Conservation (phyloP, 2,329 filamentous ascomycete species). For the Hypoxylon sp. region DNA sequence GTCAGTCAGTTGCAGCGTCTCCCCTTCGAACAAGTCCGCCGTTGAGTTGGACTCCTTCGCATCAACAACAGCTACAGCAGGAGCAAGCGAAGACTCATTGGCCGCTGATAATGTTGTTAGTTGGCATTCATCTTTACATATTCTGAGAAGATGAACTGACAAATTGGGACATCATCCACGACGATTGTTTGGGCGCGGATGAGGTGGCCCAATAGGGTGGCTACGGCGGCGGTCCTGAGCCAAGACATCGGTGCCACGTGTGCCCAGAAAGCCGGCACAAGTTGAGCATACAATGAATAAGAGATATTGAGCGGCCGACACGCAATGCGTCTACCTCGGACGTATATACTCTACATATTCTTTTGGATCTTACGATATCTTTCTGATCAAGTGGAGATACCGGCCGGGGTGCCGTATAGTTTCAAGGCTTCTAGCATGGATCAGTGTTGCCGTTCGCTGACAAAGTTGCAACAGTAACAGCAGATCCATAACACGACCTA, state of each 20-base stretch:
- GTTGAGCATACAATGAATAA: constrained; percentile 6
- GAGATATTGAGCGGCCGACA: background rate
- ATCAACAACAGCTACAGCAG: constrained; percentile 26
- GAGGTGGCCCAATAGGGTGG: constrained; percentile 8
- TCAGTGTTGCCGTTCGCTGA: constrained; percentile 12
- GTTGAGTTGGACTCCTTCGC: constrained; percentile 26
- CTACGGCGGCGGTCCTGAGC: constrained; percentile 12
- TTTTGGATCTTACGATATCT: constrained; percentile 23
- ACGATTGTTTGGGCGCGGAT: constrained; percentile 22
- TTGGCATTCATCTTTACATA: background rate
- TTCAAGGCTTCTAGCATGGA: constrained; percentile 19
- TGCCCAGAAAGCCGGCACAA: constrained; percentile 11
- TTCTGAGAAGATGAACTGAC: constrained; percentile 13
- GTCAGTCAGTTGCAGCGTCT: constrained; percentile 43
- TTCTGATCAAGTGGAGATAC: constrained; percentile 22
- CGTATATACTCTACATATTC: constrained; percentile 25
- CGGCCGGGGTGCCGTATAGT: constrained; percentile 14
- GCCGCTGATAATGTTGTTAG: constrained; percentile 16
- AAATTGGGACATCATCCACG: constrained; percentile 17
- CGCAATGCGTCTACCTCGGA: constrained; percentile 2
- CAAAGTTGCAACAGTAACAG: constrained; percentile 29
- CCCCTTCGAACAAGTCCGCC: constrained; percentile 32
- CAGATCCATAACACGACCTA: constrained; percentile 7
- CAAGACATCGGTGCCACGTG: constrained; percentile 20
- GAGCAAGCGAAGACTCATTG: constrained; percentile 29